Conservation (phyloP, 331 rosid species). For the Prunus yedoensis region DNA sequence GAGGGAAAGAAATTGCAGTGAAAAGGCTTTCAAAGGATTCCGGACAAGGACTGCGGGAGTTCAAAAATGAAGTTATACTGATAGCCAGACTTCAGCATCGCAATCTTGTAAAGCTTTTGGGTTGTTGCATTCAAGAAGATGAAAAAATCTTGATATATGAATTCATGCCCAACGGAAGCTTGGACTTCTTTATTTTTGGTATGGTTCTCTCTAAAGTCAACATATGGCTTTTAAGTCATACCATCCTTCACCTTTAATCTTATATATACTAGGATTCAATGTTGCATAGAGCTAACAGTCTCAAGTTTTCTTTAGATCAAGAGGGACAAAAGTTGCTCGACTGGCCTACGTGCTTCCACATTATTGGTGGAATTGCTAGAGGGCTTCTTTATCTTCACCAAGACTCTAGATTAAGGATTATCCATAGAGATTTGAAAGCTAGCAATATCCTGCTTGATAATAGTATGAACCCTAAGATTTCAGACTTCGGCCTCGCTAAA, state of each 20-base stretch:
- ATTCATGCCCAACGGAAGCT: too few relatives aligned
- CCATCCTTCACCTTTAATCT: neutral
- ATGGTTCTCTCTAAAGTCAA: neutral
- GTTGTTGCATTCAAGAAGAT: too few relatives aligned
- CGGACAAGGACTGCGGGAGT: neutral
- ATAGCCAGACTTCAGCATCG: constrained; percentile 12
- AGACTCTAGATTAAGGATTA: constrained; percentile 13
- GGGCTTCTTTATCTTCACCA: constrained; percentile 20
- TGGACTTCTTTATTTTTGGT: neutral
- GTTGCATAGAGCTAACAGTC: neutral
- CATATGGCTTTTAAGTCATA: neutral
- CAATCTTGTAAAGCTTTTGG: constrained; percentile 14
- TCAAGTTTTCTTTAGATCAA: neutral
- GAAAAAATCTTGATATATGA: too few relatives aligned
- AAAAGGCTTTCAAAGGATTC: constrained; percentile 11
- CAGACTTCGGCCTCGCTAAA: constrained; percentile 26
- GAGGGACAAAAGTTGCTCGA: neutral
- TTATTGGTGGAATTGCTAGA: constrained; percentile 7
- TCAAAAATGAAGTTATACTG: constrained; percentile 14
- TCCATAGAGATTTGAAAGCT: constrained; percentile 17
- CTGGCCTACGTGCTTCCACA: constrained; percentile 14
- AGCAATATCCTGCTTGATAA: constrained; percentile 16
- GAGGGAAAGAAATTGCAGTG: constrained; percentile 10
- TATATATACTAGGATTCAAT: neutral
- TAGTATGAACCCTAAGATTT: constrained; percentile 20